Evolutionary conservation across 1,284 basidiomycete species (phyloP), one percentile per base, ranked within the genome.

Genomic region (Rhodotorula sp.): DNA sequence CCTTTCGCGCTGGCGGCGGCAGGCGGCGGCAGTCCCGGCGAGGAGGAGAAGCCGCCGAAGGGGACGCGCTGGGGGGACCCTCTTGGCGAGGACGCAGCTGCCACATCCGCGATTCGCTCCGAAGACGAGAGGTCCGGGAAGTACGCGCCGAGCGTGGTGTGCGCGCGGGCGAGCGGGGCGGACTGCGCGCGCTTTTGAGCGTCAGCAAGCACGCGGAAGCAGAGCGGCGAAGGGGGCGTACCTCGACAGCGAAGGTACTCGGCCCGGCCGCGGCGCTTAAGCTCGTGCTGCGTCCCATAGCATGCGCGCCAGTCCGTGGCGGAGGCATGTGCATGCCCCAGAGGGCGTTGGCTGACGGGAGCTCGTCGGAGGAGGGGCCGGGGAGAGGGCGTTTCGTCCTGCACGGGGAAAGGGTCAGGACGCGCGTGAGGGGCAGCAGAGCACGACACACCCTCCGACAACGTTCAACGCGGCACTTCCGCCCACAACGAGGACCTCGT

Each of bases 221-320:
- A 12, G 27, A 34, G 25, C 17, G 25, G 29, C 12, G 21, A 57
- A 22, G 36, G 46, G 19, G 44, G 17, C 29, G 37, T 5, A n/a
- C 58, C 58, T 36, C 29, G 39, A 19, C n/a, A 10, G 7, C 41
- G n/a, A 36, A 25, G 19, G 48, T 27, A 5, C n/a, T 5, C 50
- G n/a, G 44, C 44, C 41, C 56, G 34, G 68, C 56, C 13, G 53
- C 68, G 12, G 32, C 53, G 1, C 25, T 21, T 58, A 69, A 65
- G n/a, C 63, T 65, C 27, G 58, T 36, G 25, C 63, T 69, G 32
- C 68, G 61, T 0, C 58, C 68, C 34, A 65, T 51, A 9, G 55
- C 0, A 3, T 48, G 41, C 7, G 12, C 53, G 25, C n/a, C 25
- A 3, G 12, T 12, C 21, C 29, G n/a, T 9, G 37, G 10, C 36